Percentiles rank a stretch among this genome's conserved stretches.
These are phyloP conservation scores for Glaciozyma antarctica DNA, from an alignment of 768 basidiomycete genomes.

Conservation along the genomic window DNA sequence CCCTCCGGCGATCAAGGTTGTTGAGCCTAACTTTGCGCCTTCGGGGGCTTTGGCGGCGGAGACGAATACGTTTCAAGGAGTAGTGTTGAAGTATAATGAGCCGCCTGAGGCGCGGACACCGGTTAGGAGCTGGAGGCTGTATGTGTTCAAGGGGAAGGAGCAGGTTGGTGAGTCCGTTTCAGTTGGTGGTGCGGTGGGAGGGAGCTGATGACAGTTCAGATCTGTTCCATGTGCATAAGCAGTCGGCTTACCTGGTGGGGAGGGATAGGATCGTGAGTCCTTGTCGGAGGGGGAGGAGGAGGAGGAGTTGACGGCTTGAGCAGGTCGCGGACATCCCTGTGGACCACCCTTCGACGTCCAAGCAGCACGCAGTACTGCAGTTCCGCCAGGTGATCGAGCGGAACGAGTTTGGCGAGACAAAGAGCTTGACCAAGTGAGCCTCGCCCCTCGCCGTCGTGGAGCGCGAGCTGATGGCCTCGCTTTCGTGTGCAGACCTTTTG, in stretches of 20 bases:
- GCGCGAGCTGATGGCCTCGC: background rate
- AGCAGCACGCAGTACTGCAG: slow-evolving; percentile 95
- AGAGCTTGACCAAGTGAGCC: slow-evolving; percentile 72
- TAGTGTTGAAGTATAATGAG: slow-evolving; percentile 91
- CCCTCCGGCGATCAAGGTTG: slow-evolving; percentile 46
- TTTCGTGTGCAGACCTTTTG: slow-evolving; percentile 71
- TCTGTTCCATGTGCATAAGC: slow-evolving; percentile 79
- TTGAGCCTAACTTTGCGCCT: slow-evolving; percentile 78
- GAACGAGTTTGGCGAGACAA: slow-evolving; percentile 73
- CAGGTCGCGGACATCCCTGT: slow-evolving; percentile 59
- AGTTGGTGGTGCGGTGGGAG: background rate
- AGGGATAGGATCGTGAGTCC: slow-evolving; percentile 68
- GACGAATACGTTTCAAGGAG: slow-evolving; percentile 51
- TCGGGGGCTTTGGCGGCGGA: slow-evolving; percentile 91
- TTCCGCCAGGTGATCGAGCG: slow-evolving; percentile 81
- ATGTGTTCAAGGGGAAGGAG: slow-evolving; percentile 92
- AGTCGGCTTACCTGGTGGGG: slow-evolving; percentile 89
- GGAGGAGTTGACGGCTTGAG: background rate
- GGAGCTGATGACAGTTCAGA: slow-evolving; percentile 46
- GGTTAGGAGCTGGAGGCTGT: slow-evolving; percentile 76
- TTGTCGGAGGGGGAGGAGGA: background rate
- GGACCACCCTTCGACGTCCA: slow-evolving; percentile 95
- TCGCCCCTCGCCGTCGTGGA: background rate
- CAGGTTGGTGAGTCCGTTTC: slow-evolving; percentile 60
- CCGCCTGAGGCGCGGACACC: slow-evolving; percentile 97